phyloP scores from a whole-genome alignment of 108 stramenopile genomes.

The Stephanodiscus triporus region DNA sequence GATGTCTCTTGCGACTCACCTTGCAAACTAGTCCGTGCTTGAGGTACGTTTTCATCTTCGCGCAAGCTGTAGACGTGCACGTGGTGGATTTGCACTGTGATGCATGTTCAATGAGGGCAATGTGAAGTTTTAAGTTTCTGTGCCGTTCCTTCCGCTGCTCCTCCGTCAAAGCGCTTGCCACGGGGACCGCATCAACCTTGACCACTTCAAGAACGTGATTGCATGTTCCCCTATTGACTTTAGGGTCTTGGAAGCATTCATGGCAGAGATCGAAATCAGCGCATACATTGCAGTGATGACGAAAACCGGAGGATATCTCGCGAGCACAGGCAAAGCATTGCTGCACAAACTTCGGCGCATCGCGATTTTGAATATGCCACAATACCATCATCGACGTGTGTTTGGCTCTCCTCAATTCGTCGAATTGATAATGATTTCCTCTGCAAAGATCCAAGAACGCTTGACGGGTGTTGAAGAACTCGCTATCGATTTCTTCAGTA shows the following conservation, averaged over 20 bases:
- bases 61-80: constrained; percentile 91
- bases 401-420: constrained; percentile 96
- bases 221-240: constrained; percentile 74
- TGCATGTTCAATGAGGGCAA: constrained; percentile 97
- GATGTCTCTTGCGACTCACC: constrained; percentile 28
- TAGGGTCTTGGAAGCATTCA: constrained; percentile 77
- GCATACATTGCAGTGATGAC: constrained; percentile 88
- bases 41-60: constrained; percentile 95
- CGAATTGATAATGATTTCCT: constrained; percentile 99
- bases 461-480: constrained; percentile 86
- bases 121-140: constrained; percentile 90
- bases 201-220: constrained; percentile 76
- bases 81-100: constrained; percentile 77
- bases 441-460: constrained; percentile 86
- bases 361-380: constrained; percentile 97
- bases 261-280: constrained; percentile 93
- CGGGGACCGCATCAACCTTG: constrained; percentile 62
- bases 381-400: constrained; percentile 99
- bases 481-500: constrained; percentile 87
- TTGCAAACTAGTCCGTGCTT: constrained; percentile 82
- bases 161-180: constrained; percentile 67
- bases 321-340: constrained; percentile 80
- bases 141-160: constrained; percentile 82
- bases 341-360: constrained; percentile 94
- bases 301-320: constrained; percentile 83